Base-by-base conservation (phyloP, 495 filamentous ascomycete genomes). In the Terfezia boudieri region DNA sequence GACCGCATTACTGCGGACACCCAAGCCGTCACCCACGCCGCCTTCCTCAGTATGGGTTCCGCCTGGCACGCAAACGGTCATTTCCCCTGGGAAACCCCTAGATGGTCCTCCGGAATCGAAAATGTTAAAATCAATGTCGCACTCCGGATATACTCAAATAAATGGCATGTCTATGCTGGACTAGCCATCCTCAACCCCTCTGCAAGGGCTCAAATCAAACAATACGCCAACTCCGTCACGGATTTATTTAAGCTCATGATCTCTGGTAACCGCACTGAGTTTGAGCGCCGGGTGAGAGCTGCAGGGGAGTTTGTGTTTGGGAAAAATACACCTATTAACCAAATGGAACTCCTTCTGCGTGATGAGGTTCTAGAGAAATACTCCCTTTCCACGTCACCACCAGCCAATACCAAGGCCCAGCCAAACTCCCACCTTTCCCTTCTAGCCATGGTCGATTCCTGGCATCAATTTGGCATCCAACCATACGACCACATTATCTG, bases 401-500 rank as follows among this genome's bases (percentile, higher is more conserved):
- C 79, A 56, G 60, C 67, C 3, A 59, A 61, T n/a, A 60, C 59
- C 11, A 8, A 20, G 2, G 3, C 0, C 41, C 41, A 77, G 60
- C 85, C 82, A 26, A 98, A 98, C 68, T 95, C 86, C 61, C 90
- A 98, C 66, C 71, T 98, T 36, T 83, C 78, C 68, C 75, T 98
- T 51, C 76, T 98, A 38, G 92, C 89, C n/a, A 98, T 98, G 77
- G 90, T 96, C 32, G 90, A 98, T 69, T 96, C 86, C 68, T 98
- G 90, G 90, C 88, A 80, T 67, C 83, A 83, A 56, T 73, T 94
- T 12, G 83, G 80, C 36, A 98, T 94, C 58, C 83, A 90, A 36
- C 90, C 90, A 1, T 98, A 96, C 67, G 88, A 96, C 67, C 90
- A 98, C 71, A 95, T 96, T 86, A 94, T 98, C 60, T 98, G 90